Evolutionary conservation across 352 stramenopile species (phyloP), one percentile per base, ranked within the genome.

Genomic region (Globisporangium camurandrum): DNA sequence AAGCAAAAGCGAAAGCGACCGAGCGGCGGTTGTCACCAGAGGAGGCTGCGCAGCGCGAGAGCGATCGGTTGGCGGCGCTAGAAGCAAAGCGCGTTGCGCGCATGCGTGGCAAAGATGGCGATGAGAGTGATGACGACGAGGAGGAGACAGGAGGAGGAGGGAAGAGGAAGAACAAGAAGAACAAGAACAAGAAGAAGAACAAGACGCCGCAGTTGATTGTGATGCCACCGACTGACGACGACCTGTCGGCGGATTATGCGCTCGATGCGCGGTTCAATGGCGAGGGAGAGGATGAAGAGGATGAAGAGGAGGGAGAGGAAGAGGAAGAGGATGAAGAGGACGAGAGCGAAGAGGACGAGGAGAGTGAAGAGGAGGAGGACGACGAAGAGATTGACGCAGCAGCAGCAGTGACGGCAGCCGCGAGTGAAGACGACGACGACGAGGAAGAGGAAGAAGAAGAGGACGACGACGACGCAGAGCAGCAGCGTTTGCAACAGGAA

Each of bases 11-110:
- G 0, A 88, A 95, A 45, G 93, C 95, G 4, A 96, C 85, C 17
- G 94, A 98, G 65, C 81, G 95, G 20, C 95, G 87, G 0, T 93
- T 98, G 78, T 97, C 91, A 27, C 78, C 86, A 0, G 95, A 98
- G 64, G 95, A 98, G 58, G 79, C 88, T 26, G 95, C 93, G 48
- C 86, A 93, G 57, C 90, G 93, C 57, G 90, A 98, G 64, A 73
- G 87, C 19, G 89, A 98, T 39, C 70, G 80, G 38, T 66, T 98
- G 22, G 75, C 93, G 8, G 75, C 96, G 56, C 59, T 98, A 17
- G 95, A 98, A 67, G 90, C 88, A 41, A 86, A 93, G 59, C 84
- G 95, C n/a, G 56, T 98, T 20, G 88, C 87, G 4, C 76, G 94
- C 42, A 98, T 98, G 95, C 88, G 95, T 52, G 92, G 92, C n/a